These are phyloP conservation scores for Psilocybe sp. DNA, from an alignment of 768 basidiomycete species.

Conservation along the genomic window DNA sequence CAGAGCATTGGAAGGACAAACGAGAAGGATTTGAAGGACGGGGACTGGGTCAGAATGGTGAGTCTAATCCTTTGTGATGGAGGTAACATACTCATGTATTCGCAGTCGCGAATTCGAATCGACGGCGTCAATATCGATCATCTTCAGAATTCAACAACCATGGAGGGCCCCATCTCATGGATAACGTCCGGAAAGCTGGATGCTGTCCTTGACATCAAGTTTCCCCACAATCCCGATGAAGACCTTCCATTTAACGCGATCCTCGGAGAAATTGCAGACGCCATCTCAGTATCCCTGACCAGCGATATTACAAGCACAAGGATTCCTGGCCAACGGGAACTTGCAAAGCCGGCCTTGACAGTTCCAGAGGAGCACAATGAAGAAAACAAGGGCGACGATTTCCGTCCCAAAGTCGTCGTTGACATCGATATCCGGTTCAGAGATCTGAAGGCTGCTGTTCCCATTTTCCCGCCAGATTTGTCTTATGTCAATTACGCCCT, in stretches of 20 bases:
- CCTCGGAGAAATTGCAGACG: constrained; percentile 87
- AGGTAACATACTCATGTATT: background rate
- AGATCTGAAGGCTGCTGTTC: constrained; percentile 93
- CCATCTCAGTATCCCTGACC: constrained; percentile 66
- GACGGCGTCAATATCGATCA: constrained; percentile 98
- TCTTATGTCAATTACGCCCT: constrained; percentile 92
- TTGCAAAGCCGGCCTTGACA: constrained; percentile 82
- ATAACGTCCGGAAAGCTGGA: constrained; percentile 96
- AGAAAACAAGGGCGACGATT: constrained; percentile 26
- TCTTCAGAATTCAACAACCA: constrained; percentile 77
- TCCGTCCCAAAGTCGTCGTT: constrained; percentile 59
- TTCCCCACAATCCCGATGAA: constrained; percentile 77
- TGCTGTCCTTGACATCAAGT: constrained; percentile 96
- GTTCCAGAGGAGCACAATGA: constrained; percentile 53
- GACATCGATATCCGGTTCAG: constrained; percentile 95
- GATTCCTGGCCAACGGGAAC: constrained; percentile 84
- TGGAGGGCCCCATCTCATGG: constrained; percentile 93
- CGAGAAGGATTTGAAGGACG: constrained; percentile 80
- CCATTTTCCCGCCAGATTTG: constrained; percentile 84
- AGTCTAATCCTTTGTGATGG: constrained; percentile 1
- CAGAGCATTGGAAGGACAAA: constrained; percentile 93
- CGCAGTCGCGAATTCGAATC: constrained; percentile 89
- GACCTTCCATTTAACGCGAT: constrained; percentile 74
- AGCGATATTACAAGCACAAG: constrained; percentile 42
- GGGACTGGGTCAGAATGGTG: constrained; percentile 90